Conservation (phyloP, 1,284 basidiomycete species). For the Athelia psychrophila region DNA sequence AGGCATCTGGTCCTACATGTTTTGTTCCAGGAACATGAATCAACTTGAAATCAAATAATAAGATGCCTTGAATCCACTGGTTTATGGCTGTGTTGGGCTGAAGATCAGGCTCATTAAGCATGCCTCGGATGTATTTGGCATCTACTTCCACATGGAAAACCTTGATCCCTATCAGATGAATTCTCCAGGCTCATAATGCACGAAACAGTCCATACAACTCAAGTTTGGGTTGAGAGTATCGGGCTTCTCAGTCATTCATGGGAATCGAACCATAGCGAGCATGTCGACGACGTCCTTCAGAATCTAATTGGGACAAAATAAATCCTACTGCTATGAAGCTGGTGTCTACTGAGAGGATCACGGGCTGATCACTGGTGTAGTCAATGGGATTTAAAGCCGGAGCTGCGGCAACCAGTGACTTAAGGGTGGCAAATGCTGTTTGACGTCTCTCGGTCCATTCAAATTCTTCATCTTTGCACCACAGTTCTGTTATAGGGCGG, state of each 20-base stretch:
- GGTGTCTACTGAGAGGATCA: conserved; percentile 28
- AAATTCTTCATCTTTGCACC: conserved; percentile 17
- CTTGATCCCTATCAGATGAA: conserved; percentile 24
- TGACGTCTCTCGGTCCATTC: conserved; percentile 21
- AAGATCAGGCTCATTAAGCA: conserved; percentile 32
- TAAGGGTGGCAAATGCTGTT: conserved; percentile 25
- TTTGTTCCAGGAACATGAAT: conserved; percentile 6
- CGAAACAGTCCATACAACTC: conserved; percentile 14
- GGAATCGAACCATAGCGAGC: conserved; percentile 9
- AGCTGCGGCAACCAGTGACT: conserved; percentile 17
- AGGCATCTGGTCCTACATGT: conserved; percentile 26
- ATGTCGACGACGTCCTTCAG: conserved; percentile 4
- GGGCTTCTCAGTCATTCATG: conserved; percentile 18
- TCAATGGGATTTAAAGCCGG: conserved; percentile 24
- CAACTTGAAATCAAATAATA: conserved; percentile 11
- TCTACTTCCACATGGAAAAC: conserved; percentile 31
- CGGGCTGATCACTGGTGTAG: conserved; percentile 17
- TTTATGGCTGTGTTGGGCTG: conserved; percentile 32
- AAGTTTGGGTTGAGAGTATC: conserved; percentile 19
- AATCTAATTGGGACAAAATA: conserved; percentile 27
- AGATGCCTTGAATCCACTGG: conserved; percentile 28
- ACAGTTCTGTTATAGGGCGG: conserved; percentile 23
- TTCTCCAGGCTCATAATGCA: conserved; percentile 6
- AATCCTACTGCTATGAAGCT: conserved; percentile 24
- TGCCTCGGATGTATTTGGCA: conserved; percentile 30